Base-by-base conservation (phyloP, 164 flowering plant species). In the Berberis thunbergii region DNA sequence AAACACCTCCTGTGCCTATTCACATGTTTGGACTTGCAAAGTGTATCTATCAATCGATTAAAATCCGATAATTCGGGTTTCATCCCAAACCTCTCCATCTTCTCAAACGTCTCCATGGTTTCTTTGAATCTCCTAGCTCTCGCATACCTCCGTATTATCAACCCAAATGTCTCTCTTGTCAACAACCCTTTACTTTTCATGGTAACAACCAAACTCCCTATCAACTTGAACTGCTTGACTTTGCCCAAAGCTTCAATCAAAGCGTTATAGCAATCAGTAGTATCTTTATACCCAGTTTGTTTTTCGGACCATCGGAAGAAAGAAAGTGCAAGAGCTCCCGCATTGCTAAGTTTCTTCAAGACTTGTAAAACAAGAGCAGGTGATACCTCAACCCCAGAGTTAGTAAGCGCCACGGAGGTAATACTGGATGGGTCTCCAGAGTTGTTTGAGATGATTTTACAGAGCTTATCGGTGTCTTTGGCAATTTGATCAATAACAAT, bases 171-270 rank as follows among this genome's bases (percentile, higher is more conserved):
- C 44, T 86, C 89, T 55, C 70, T 85, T 4, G 67, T 76, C 71
- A 92, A 67, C 26, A 85, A 53, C 38, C 80, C 83, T 53, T 72
- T 83, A 1, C 54, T 38, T 63, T 78, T 85, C 97, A 85, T 86
- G 49, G 78, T 74, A 57, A 57, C 53, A 4, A 89, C 91, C 57
- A 89, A 65, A 11, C 49, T 67, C 93, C 94, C 85, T 0, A 84
- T 65, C 77, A 84, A 50, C 48, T 75, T 82, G 67, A 88, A 88
- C 74, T 88, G 98, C 70, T 82, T 89, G 67, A 86, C 85, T 65
- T 88, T 90, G 3, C 98, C 96, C 49, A 93, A 62, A 57, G 90
- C 74, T 43, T 88, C 96, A 42, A 88, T 79, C 61, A 90, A 67
- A 41, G 79, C 82, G 70, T 86, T 80, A 71, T 84, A 93, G 61